Evolutionary conservation across 768 basidiomycete genomes (phyloP), one percentile per base, ranked within the genome.

Genomic region (Boletellus emodensis): DNA sequence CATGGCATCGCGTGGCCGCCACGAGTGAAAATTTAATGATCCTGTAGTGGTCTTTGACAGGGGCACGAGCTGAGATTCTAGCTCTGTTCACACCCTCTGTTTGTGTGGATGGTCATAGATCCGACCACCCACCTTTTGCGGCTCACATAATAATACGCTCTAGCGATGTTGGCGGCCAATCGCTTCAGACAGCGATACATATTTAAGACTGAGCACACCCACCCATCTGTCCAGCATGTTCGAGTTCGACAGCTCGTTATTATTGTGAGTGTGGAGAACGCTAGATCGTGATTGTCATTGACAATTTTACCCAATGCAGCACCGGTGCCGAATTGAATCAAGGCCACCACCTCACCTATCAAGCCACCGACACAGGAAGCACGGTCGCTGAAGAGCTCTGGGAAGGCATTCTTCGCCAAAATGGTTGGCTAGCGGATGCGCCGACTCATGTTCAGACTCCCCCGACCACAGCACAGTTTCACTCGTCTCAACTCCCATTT

Each of bases 1-100:
- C 43, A 56, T 53, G 58, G 50, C 35, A 17, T 41, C 57, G 38
- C 61, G 61, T 63, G 58, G 49, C 20, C 53, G 40, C 49, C 53
- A 55, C 59, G 51, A 54, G 59, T 35, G 28, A 20, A 11, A n/a
- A 30, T 43, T 15, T 20, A 6, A 35, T 43, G 18, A 44, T 44
- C 18, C 22, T 34, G n/a, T 14, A 12, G 8, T 6, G 13, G 3
- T 7, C 22, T 40, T 44, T 18, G 40, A 36, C 11, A 6, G 37
- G 24, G 15, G 17, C 8, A 32, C 26, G 10, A 17, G 10, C 33
- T 32, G 39, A 20, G 30, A n/a, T 40, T 42, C 12, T 42, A 35
- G 30, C 35, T 24, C 28, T 14, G 30, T 32, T 54, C 20, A 24
- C 11, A 17, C 47, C 20, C 45, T 34, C 22, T 24, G 28, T 28